These are phyloP conservation scores for Suillus spraguei DNA, from an alignment of 768 basidiomycete genomes.

Conservation along the genomic window DNA sequence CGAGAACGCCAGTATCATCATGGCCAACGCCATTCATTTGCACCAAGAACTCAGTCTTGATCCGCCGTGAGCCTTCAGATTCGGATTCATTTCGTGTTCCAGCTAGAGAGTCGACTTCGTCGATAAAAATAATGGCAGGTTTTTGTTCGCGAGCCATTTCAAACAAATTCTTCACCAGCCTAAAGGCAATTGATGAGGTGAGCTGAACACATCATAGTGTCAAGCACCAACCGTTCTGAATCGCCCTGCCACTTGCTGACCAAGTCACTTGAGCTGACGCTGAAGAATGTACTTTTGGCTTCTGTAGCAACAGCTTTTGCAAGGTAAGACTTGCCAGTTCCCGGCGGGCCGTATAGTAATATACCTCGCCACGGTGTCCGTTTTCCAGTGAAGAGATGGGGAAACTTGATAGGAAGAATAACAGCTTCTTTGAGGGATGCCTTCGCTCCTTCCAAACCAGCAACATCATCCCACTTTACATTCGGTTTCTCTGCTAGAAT, in stretches of 20 bases:
- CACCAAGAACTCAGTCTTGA: conserved; percentile 97
- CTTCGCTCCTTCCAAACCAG: conserved; percentile 93
- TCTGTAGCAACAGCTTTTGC: conserved; percentile 99
- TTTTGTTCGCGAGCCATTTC: conserved; percentile 95
- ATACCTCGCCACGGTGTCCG: conserved; percentile 98
- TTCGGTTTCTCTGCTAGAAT: conserved; percentile 95
- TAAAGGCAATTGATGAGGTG: conserved; percentile 30
- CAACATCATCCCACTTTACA: conserved; percentile 98
- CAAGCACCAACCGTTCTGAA: conserved; percentile 77
- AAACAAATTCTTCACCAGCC: conserved; percentile 95
- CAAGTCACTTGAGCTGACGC: conserved; percentile 91
- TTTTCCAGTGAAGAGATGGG: conserved; percentile 97
- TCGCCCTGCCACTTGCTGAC: conserved; percentile 99
- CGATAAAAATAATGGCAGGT: conserved; percentile 98
- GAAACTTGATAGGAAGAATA: conserved; percentile 99
- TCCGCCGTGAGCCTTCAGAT: conserved; percentile 93
- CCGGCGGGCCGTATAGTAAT: conserved; percentile 94
- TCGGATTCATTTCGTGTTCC: conserved; percentile 97
- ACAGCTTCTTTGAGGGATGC: conserved; percentile 97
- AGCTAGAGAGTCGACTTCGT: conserved; percentile 96
- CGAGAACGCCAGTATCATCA: conserved; percentile 94
- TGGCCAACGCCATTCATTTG: conserved; percentile 99
- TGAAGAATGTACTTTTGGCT: conserved; percentile 99
- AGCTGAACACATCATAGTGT: not conserved
- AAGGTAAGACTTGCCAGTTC: conserved; percentile 95